phyloP scores from a whole-genome alignment of 208 protist genomes.

The Leishmania braziliensis region DNA sequence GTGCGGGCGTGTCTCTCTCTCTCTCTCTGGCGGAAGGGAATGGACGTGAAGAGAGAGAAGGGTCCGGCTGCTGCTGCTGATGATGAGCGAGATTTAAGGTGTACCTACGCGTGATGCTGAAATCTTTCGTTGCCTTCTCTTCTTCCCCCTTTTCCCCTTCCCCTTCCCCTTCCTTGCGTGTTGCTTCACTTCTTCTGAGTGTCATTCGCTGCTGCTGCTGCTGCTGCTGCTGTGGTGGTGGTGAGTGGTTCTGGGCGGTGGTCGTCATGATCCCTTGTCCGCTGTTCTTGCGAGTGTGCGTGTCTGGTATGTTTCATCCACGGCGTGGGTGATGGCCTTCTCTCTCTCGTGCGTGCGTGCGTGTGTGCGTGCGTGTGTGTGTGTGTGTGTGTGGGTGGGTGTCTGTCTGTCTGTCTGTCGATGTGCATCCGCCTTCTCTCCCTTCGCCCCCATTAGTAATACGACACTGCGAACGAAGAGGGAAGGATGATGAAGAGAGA shows the following conservation, averaged over 20 bases:
- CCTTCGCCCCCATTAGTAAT: neutral
- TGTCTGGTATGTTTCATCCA: neutral
- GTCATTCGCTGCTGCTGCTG: too few relatives aligned
- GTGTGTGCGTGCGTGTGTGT: neutral
- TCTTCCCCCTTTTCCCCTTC: neutral
- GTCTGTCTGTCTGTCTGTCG: constrained; percentile 4
- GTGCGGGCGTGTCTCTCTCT: too few relatives aligned
- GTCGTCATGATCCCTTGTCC: neutral
- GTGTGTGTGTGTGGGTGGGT: neutral
- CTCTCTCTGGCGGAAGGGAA: too few relatives aligned
- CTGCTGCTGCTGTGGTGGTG: too few relatives aligned
- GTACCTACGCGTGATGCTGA: neutral
- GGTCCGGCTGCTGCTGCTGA: neutral
- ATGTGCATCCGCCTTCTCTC: neutral
- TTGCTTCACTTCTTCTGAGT: constrained; percentile 12
- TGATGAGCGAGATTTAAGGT: neutral
- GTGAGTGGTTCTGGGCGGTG: too few relatives aligned
- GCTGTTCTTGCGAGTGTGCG: neutral
- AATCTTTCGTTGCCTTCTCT: neutral
- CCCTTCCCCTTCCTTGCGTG: constrained; percentile 4
- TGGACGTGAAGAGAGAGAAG: neutral
- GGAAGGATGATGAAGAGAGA: too few relatives aligned
- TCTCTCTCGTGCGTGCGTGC: neutral
- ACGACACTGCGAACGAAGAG: too few relatives aligned
- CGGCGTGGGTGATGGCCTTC: too few relatives aligned